phyloP scores from a whole-genome alignment of 1,284 basidiomycete genomes.

The Baeospora myosura region DNA sequence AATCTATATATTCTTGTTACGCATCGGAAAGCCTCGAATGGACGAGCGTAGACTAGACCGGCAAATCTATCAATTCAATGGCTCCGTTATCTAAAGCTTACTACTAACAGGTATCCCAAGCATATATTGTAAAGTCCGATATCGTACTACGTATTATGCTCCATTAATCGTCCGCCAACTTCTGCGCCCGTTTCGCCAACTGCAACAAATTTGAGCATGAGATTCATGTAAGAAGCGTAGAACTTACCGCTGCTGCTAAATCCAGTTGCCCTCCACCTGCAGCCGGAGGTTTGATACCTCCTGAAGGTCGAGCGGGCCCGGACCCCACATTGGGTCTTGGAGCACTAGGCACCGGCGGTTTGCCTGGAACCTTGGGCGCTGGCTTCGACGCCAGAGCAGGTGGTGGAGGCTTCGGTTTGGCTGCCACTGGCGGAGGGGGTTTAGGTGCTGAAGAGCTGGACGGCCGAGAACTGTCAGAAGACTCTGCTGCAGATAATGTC shows the following conservation, averaged over 20 bases:
- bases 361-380: slow-evolving; percentile 37
- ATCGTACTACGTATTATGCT: background rate
- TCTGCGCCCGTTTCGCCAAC: slow-evolving; percentile 68
- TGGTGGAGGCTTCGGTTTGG: slow-evolving; percentile 46
- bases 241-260: slow-evolving; percentile 70
- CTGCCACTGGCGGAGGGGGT: slow-evolving; percentile 39
- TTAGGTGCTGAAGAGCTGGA: slow-evolving; percentile 41
- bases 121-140: no score
- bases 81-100: no score
- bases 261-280: slow-evolving; percentile 65
- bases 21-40: no score
- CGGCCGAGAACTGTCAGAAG: slow-evolving; percentile 50
- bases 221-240: slow-evolving; percentile 5
- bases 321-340: slow-evolving; percentile 42
- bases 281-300: slow-evolving; percentile 27
- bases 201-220: slow-evolving; percentile 20
- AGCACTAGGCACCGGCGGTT: slow-evolving; percentile 54
- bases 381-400: slow-evolving; percentile 54
- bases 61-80: no score
- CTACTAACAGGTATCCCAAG: no score
- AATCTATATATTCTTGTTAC: no score
- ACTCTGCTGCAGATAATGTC: slow-evolving; percentile 30
- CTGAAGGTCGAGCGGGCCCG: slow-evolving; percentile 38
- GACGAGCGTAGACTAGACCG: no score
- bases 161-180: slow-evolving; percentile 40